phyloP scores from a whole-genome alignment of 2,329 filamentous ascomycete species.

The Alternaria triticina region DNA sequence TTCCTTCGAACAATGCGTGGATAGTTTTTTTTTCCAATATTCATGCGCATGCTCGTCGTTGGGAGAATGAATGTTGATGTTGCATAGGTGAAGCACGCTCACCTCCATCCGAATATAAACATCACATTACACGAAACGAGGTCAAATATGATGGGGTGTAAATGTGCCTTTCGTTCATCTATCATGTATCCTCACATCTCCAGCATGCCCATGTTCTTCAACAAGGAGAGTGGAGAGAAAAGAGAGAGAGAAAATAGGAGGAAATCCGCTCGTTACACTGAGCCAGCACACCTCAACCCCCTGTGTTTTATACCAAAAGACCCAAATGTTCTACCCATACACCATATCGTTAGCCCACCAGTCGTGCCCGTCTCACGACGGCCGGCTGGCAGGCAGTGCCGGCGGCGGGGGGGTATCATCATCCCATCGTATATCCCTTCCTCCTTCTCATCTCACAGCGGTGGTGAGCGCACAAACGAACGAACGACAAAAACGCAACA shows the following conservation, averaged over 20 bases:
- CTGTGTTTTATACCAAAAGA: neutral
- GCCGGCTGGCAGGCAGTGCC: slow-evolving; percentile 5
- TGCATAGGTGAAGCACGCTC: neutral
- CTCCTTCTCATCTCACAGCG: neutral
- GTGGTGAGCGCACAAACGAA: neutral
- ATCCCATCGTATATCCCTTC: slow-evolving; percentile 8
- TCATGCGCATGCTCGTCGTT: neutral
- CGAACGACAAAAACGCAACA: slow-evolving; percentile 5
- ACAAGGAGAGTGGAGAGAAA: neutral
- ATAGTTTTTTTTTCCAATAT: neutral
- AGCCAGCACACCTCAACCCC: slow-evolving; percentile 2
- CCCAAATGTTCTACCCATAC: slow-evolving; percentile 1
- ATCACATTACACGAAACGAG: neutral
- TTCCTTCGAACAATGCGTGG: neutral
- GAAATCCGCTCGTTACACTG: neutral
- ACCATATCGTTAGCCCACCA: slow-evolving; percentile 19
- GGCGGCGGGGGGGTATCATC: slow-evolving; percentile 24
- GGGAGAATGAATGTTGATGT: neutral
- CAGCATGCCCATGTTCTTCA: neutral
- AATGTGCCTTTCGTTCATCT: neutral
- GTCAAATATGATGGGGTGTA: neutral
- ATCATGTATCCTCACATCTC: neutral
- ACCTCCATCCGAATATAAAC: neutral
- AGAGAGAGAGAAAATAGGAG: neutral
- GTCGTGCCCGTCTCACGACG: slow-evolving; percentile 30